These are phyloP conservation scores for Echinosophora koreensis DNA, from an alignment of 306 rosid genomes.

Conservation along the genomic window DNA sequence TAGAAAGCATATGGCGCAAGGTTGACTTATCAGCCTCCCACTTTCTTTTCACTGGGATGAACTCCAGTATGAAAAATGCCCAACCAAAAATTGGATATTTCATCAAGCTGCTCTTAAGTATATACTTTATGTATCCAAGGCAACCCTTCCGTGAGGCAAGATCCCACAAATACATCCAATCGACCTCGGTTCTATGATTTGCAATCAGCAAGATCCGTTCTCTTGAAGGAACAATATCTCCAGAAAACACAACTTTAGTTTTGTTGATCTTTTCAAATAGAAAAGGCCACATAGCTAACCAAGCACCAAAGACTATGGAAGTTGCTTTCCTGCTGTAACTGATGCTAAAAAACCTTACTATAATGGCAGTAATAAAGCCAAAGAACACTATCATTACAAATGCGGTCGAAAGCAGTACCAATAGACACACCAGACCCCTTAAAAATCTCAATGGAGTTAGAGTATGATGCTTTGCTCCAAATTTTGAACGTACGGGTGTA, in stretches of 20 bases:
- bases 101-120: slow-evolving; percentile 85
- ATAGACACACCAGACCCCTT: slow-evolving; percentile 71
- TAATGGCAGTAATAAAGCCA: slow-evolving; percentile 66
- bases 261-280: slow-evolving; percentile 81
- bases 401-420: slow-evolving; percentile 73
- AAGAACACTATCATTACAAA: slow-evolving; percentile 71
- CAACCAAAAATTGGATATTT: slow-evolving; percentile 85
- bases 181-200: slow-evolving; percentile 88
- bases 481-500: slow-evolving; percentile 40
- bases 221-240: slow-evolving; percentile 63
- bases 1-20: slow-evolving; percentile 75
- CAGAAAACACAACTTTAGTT: slow-evolving; percentile 77
- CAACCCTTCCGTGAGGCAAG: slow-evolving; percentile 78
- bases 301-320: slow-evolving; percentile 75
- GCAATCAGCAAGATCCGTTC: slow-evolving; percentile 74
- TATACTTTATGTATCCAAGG: slow-evolving; percentile 72
- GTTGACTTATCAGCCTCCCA: slow-evolving; percentile 75
- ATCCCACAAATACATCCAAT: slow-evolving; percentile 95
- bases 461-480: slow-evolving; percentile 38
- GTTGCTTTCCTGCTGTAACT: slow-evolving; percentile 73
- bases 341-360: slow-evolving; percentile 67
- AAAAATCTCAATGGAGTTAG: slow-evolving; percentile 60
- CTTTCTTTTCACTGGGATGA: slow-evolving; percentile 80
- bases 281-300: slow-evolving; percentile 90
- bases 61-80: slow-evolving; percentile 83